These are phyloP conservation scores for Alnus glutinosa DNA, from an alignment of 306 rosid species.

Conservation along the genomic window DNA sequence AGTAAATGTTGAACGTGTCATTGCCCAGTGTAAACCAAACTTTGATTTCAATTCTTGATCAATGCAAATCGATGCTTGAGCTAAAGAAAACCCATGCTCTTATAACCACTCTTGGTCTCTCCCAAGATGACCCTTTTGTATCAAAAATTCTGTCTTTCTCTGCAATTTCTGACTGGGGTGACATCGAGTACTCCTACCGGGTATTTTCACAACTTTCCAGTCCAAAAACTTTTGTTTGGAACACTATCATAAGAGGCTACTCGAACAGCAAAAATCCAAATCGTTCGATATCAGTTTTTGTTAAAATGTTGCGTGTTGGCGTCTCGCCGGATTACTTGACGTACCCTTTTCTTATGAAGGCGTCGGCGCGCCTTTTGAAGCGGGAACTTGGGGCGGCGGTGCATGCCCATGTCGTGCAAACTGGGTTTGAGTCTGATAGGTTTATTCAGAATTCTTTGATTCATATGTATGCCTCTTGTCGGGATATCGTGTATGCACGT, in stretches of 20 bases:
- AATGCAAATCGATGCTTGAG: slow-evolving; percentile 64
- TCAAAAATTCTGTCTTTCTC: slow-evolving; percentile 52
- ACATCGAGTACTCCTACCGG: slow-evolving; percentile 52
- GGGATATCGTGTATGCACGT: slow-evolving; percentile 50
- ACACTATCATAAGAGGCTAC: slow-evolving; percentile 62
- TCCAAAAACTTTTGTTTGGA: slow-evolving; percentile 62
- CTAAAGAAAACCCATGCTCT: slow-evolving; percentile 65
- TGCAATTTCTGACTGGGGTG: slow-evolving; percentile 50
- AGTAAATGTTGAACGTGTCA: slow-evolving; percentile 40
- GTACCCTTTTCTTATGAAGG: slow-evolving; percentile 78
- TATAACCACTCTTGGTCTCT: slow-evolving; percentile 52
- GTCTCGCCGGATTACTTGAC: slow-evolving; percentile 64
- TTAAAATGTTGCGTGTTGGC: slow-evolving; percentile 59
- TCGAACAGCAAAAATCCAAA: slow-evolving; percentile 61
- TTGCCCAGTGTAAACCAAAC: slow-evolving; percentile 28
- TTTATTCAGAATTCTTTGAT: slow-evolving; percentile 67
- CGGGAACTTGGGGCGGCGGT: slow-evolving; percentile 53
- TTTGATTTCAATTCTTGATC: slow-evolving; percentile 38
- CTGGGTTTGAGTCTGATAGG: slow-evolving; percentile 56
- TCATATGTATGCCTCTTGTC: slow-evolving; percentile 70
- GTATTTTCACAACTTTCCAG: slow-evolving; percentile 50
- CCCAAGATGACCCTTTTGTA: slow-evolving; percentile 40
- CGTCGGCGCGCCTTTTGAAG: slow-evolving; percentile 57
- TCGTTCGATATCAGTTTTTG: slow-evolving; percentile 46
- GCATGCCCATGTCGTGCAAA: slow-evolving; percentile 57